Base-by-base conservation (phyloP, 192 early-diverging fungal species). In the Coemansia sp. region DNA sequence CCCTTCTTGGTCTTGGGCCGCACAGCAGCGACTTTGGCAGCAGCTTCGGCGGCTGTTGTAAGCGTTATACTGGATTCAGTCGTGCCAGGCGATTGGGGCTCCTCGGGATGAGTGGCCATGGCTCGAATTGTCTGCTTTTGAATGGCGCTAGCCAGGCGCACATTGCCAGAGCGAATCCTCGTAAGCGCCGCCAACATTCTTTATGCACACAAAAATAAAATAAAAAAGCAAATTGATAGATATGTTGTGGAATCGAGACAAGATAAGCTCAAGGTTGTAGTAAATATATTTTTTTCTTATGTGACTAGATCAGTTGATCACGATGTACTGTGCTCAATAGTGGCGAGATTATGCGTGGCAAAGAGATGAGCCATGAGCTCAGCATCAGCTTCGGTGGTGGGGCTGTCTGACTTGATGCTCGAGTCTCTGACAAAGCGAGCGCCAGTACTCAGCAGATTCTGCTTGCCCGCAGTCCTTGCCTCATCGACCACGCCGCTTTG, bases 351-450 rank as follows among this genome's bases (percentile, higher is more conserved):
- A 40, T 63, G 52, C 36, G 75, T 75, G 49, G 76, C 79, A 64
- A 83, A 78, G 29, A 72, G 10, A 24, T 83, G 80, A 1, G 76
- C 76, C 20, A 68, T 73, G 51, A 70, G 72, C 47, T 77, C 80
- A 3, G 75, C 68, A 16, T 77, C 68, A 20, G 69, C 59, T 3
- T 59, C 76, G 3, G 68, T 60, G n/a, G 13, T 22, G 16, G 51
- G 22, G 68, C 33, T 47, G 22, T 44, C 51, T 1, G 47, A 33
- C 24, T 60, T 71, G 62, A 33, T 44, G 36, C 47, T 20, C 13
- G 49, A 60, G 15, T 72, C 72, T n/a, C 70, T 62, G 24, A 75
- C 68, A 41, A 64, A 59, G 34, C 80, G 65, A 0, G 73, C 80
- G 36, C 74, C 79, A 15, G 66, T 70, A 42, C 27, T 49, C 18